Base-by-base conservation (phyloP, 148 eudicot species). In the Persicaria maculosa region DNA sequence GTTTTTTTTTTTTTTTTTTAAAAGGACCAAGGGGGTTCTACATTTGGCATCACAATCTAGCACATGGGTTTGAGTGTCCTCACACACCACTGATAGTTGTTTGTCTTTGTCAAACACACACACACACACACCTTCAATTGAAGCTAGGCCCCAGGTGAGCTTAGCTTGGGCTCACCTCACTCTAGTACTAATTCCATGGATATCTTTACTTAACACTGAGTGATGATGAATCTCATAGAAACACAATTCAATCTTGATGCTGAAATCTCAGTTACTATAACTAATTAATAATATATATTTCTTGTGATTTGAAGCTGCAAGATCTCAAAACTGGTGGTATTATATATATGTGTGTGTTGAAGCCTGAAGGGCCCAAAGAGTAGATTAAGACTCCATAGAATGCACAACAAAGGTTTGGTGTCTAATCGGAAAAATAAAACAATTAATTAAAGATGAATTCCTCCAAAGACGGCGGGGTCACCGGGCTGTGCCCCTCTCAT, bases 401-500 rank as follows among this genome's bases (percentile, higher is more conserved):
- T 47, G 74, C 74, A 71, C 15, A 71, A 50, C 43, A 71, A 71
- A 71, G n/a, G n/a, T 19, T 45, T n/a, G 15, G 40, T 31, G 25
- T 69, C 44, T 46, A 47, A 47, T 17, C 11, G 54, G 20, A 11
- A 47, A 9, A 47, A 0, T 12, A 12, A 6, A 45, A n/a, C 10
- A 17, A 31, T 31, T 31, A 31, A 31, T 31, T 9, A 72, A 25
- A 9, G 36, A 20, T 22, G 55, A 72, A 50, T 72, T 9, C 74
- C 74, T 19, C 22, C 6, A 72, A 72, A 72, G 45, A 47, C 74
- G 74, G 74, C 74, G 74, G 74, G 52, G 36, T 71, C 17, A 64
- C 69, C 69, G 45, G 45, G 46, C 69, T 17, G 14, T 8, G 14
- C 45, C 45, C 69, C 69, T 64, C 69, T 31, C 16, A 9, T 62